These are phyloP conservation scores for Hylodesmum podocarpum DNA, from an alignment of 306 rosid genomes.

Conservation along the genomic window DNA sequence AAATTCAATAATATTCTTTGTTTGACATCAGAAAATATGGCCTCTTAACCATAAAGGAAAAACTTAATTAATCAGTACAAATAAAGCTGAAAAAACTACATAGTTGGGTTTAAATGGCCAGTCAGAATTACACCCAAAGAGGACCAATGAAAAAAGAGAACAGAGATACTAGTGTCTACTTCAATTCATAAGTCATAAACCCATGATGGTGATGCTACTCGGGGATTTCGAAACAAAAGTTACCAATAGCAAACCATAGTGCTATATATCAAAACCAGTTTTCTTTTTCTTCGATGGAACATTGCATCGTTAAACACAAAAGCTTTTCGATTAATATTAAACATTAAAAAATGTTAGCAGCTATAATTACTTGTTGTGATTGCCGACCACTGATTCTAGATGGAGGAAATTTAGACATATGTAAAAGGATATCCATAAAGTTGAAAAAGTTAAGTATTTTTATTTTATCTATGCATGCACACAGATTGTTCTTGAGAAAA, in stretches of 20 bases:
- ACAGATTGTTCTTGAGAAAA: background rate
- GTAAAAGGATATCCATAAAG: conserved; percentile 15
- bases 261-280: background rate
- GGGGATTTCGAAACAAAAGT: conserved; percentile 4
- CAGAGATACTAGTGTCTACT: no score
- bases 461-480: background rate
- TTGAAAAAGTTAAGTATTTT: conserved; percentile 13
- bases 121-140: no score
- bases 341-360: background rate
- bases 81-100: background rate
- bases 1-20: no score
- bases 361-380: background rate
- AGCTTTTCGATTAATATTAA: background rate
- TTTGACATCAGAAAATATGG: background rate
- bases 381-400: conserved; percentile 41
- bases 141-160: background rate
- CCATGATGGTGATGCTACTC: background rate
- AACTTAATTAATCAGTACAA: background rate
- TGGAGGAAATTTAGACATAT: conserved; percentile 24
- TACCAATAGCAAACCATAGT: background rate
- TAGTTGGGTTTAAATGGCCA: background rate
- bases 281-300: background rate
- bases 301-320: background rate
- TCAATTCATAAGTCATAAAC: background rate
- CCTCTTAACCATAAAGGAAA: background rate